phyloP scores from a whole-genome alignment of 768 basidiomycete genomes.

The Lentinus tigrinus region DNA sequence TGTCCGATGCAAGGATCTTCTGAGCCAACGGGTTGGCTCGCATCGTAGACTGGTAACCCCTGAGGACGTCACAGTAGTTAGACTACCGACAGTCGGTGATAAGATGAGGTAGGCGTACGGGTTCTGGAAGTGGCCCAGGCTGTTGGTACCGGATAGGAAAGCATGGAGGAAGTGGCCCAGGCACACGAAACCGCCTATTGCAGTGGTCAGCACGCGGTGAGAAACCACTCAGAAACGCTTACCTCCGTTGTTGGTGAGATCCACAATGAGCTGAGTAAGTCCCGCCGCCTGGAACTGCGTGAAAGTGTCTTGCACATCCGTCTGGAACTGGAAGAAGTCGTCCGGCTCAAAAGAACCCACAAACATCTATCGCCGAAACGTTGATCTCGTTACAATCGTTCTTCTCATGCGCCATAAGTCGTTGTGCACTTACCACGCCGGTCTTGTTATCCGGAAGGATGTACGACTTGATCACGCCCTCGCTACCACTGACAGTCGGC shows the following conservation, averaged over 20 bases:
- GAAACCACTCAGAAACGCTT: slow-evolving; percentile 7
- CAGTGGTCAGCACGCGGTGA: background rate
- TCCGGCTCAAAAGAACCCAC: slow-evolving; percentile 53
- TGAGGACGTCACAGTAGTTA: slow-evolving; percentile 19
- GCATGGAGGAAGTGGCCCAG: slow-evolving; percentile 60
- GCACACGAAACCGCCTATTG: slow-evolving; percentile 58
- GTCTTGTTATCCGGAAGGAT: slow-evolving; percentile 55
- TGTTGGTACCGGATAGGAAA: slow-evolving; percentile 48
- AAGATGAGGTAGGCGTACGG: slow-evolving; percentile 38
- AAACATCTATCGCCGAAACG: slow-evolving; percentile 44
- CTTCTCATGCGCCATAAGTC: too few species aligned
- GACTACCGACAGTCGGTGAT: background rate
- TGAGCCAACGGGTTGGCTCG: slow-evolving; percentile 58
- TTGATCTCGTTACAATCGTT: background rate
- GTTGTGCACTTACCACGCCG: slow-evolving; percentile 55
- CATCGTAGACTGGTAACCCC: slow-evolving; percentile 55
- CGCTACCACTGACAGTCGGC: slow-evolving; percentile 44
- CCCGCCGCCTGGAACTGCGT: slow-evolving; percentile 45
- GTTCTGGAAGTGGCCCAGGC: slow-evolving; percentile 35
- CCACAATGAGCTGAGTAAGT: slow-evolving; percentile 52
- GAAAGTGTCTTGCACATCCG: slow-evolving; percentile 46
- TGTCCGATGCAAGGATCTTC: slow-evolving; percentile 55
- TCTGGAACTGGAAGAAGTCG: slow-evolving; percentile 52
- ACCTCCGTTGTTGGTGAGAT: slow-evolving; percentile 65
- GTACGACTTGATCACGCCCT: slow-evolving; percentile 54